Evolutionary conservation across 1,284 basidiomycete genomes (phyloP), one percentile per base, ranked within the genome.

Genomic region (Austroboletus niveus): DNA sequence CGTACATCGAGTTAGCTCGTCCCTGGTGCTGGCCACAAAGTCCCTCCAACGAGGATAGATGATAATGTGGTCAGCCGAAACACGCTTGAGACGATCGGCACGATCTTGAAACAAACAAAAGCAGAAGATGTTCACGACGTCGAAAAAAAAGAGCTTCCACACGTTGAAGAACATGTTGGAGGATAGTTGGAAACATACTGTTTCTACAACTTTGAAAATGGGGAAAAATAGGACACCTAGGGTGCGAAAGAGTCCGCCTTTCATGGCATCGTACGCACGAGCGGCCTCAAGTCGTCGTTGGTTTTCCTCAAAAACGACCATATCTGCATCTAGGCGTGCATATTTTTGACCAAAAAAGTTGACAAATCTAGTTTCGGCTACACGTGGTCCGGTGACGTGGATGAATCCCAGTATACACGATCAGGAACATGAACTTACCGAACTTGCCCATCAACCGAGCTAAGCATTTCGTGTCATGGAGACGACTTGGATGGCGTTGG

Each of bases 1-100:
- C 27, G 76, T 71, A 50, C 75, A 75, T 41, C 79, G 75, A 45
- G 69, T 67, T 77, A 82, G 79, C 55, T 85, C 79, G 2, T 60
- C 57, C 14, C 70, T 72, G 29, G 82, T 17, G 9, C 30, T 32
- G 17, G 10, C 20, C 5, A 43, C 30, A 11, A 43, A 43, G 20
- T 43, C 30, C 11, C 53, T 60, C 61, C 63, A 66, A 1, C 54
- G 60, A 12, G 62, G 62, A 12, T 55, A 51, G 30, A 63, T 52
- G 6, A 66, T 58, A 1, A 42, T 66, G 11, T 51, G 50, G 5
- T 62, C 60, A 0, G 56, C 62, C 54, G 62, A 64, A 15, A 66
- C 49, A 3, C 57, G 48, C 17, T 50, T 48, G 17, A 62, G 36
- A 20, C 60, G 49, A 46, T 47, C 3, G 4, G 52, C 45, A 30